A percentile compares a stretch with the other conserved stretches of the same genome.
These are phyloP conservation scores for Soucietia sequanensis DNA, from an alignment of 805 yeast genomes.

Conservation along the genomic window DNA sequence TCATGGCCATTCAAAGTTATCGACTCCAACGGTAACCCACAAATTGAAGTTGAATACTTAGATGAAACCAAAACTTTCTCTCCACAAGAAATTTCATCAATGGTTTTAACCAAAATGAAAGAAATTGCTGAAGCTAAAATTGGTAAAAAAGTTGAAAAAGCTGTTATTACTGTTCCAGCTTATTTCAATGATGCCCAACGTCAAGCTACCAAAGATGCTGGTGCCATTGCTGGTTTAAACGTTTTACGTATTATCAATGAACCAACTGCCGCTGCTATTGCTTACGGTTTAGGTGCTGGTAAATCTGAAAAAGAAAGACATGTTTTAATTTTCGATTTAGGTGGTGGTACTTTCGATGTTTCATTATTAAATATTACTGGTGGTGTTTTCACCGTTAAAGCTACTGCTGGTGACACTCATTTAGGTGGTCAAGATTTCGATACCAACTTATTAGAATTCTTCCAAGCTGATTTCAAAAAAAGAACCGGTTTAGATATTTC, in stretches of 20 bases:
- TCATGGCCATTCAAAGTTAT: conserved; percentile 49
- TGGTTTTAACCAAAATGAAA: conserved; percentile 52
- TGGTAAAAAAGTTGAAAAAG: conserved; percentile 68
- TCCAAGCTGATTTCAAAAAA: conserved; percentile 47
- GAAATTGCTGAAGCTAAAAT: conserved; percentile 86
- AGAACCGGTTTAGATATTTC: conserved; percentile 48
- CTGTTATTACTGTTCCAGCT: conserved; percentile 51
- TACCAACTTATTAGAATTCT: conserved; percentile 49
- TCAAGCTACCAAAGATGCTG: conserved; percentile 53
- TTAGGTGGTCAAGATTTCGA: conserved; percentile 54
- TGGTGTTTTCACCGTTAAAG: conserved; percentile 95
- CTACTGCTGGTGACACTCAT: conserved; percentile 65
- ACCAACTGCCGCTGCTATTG: conserved; percentile 93
- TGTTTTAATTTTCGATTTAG: conserved; percentile 89
- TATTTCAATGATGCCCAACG: conserved; percentile 51
- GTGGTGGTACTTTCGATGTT: conserved; percentile 99
- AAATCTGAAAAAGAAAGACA: conserved; percentile 54
- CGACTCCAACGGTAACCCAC: conserved; percentile 46
- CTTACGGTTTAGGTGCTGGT: conserved; percentile 89
- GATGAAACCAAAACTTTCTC: conserved; percentile 47
- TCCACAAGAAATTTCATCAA: conserved; percentile 49
- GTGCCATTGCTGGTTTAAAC: conserved; percentile 51
- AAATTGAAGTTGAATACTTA: conserved; percentile 46
- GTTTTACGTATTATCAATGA: conserved; percentile 49
- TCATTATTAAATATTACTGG: conserved; percentile 88